These are phyloP conservation scores for Sphenostylis stenocarpa DNA, from an alignment of 306 rosid genomes.

Conservation along the genomic window DNA sequence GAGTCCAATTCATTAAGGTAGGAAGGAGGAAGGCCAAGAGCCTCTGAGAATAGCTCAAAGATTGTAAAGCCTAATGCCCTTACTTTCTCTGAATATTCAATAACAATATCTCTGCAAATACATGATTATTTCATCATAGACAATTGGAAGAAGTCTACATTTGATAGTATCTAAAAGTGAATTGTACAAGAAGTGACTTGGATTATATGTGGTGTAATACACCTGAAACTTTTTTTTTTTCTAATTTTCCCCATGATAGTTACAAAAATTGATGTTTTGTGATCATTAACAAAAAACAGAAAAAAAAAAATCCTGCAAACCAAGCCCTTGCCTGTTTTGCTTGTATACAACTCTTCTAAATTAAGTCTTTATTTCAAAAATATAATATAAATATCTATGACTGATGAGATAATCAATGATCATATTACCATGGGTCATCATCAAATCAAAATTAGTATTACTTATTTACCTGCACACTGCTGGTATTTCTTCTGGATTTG, in stretches of 20 bases:
- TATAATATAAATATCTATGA: background rate
- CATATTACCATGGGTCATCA: background rate
- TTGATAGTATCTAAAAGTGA: background rate
- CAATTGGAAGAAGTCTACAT: background rate
- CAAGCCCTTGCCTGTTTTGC: background rate
- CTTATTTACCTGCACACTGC: conserved; percentile 25
- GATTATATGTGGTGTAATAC: background rate
- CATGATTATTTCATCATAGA: background rate
- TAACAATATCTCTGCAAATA: conserved; percentile 31
- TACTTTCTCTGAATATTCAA: conserved; percentile 34
- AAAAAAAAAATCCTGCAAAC: background rate
- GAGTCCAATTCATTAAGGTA: conserved; percentile 27
- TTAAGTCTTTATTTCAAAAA: background rate
- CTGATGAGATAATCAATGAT: background rate
- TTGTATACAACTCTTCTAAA: background rate
- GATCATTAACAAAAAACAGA: background rate
- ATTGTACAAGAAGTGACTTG: background rate
- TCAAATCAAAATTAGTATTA: background rate
- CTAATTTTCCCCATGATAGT: background rate
- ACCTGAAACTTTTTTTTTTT: background rate
- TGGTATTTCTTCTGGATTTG: conserved; percentile 26
- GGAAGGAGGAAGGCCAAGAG: conserved; percentile 28
- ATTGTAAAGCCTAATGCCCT: conserved; percentile 11
- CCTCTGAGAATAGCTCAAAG: conserved; percentile 37
- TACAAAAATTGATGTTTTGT: background rate